Percentiles rank a stretch among this genome's conserved stretches.
These are phyloP conservation scores for Sequoia sempervirens DNA, from an alignment of 75 land plant genomes.

Conservation along the genomic window DNA sequence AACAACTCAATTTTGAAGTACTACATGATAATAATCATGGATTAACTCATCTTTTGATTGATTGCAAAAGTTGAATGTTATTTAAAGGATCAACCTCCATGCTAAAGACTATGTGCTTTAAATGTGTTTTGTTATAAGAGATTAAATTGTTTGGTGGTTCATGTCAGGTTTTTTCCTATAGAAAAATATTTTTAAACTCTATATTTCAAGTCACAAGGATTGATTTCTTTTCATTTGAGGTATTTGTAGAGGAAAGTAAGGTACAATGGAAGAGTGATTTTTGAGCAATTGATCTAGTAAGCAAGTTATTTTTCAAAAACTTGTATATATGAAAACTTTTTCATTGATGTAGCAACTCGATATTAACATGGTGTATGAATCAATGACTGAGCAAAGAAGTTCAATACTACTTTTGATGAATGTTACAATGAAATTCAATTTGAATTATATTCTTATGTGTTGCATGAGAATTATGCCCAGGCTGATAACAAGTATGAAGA, in stretches of 20 bases:
- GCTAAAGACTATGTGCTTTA: too few relatives aligned
- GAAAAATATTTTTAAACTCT: not conserved
- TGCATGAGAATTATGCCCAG: conserved; percentile 33
- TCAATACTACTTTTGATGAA: not conserved
- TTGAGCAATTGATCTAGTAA: conserved; percentile 83
- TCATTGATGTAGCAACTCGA: not conserved
- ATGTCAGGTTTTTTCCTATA: not conserved
- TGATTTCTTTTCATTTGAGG: conserved; percentile 24
- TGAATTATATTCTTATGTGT: not conserved
- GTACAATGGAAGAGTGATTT: conserved; percentile 58
- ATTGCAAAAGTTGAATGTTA: too few relatives aligned
- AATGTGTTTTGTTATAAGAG: not conserved
- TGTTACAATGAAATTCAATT: not conserved
- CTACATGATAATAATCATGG: too few relatives aligned
- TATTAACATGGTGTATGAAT: not conserved
- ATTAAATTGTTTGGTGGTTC: not conserved
- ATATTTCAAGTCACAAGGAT: not conserved
- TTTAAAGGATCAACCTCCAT: too few relatives aligned
- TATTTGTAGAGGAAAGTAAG: conserved; percentile 76
- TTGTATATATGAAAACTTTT: not conserved
- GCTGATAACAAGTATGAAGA: conserved; percentile 34
- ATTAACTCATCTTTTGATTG: too few relatives aligned
- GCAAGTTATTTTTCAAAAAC: conserved; percentile 4
- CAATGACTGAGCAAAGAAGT: not conserved
- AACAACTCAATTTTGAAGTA: too few relatives aligned